Percentiles rank a stretch among this genome's conserved stretches.
phyloP scores from a whole-genome alignment of 768 basidiomycete species.

The Tricholomella constricta region DNA sequence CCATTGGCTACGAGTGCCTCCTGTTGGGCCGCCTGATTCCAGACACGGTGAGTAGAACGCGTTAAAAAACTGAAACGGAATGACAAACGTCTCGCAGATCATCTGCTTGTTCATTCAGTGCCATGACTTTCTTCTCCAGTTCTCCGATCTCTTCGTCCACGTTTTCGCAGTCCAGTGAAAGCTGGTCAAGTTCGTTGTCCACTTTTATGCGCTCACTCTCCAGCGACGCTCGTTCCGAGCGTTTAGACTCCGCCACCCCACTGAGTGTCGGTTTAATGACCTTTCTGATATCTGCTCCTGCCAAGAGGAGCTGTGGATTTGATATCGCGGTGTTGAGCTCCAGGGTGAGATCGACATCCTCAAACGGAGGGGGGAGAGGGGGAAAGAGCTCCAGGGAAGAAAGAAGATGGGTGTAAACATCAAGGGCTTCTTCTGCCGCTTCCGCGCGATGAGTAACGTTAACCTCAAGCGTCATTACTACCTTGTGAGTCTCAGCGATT shows the following conservation, averaged over 20 bases:
- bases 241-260: slow-evolving; percentile 68
- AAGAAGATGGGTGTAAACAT: slow-evolving; percentile 75
- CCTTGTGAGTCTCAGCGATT: slow-evolving; percentile 70
- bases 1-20: slow-evolving; percentile 67
- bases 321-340: slow-evolving; percentile 80
- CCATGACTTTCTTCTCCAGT: slow-evolving; percentile 71
- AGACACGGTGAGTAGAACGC: background rate
- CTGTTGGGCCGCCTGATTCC: slow-evolving; percentile 68
- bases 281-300: slow-evolving; percentile 70
- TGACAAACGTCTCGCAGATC: slow-evolving; percentile 74
- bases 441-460: slow-evolving; percentile 77
- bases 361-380: slow-evolving; percentile 68
- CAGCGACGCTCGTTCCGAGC: slow-evolving; percentile 65
- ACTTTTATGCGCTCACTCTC: slow-evolving; percentile 80
- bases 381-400: slow-evolving; percentile 78
- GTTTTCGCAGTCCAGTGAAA: slow-evolving; percentile 77
- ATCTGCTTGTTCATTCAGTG: slow-evolving; percentile 74
- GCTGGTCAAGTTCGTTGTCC: slow-evolving; percentile 81
- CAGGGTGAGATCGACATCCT: slow-evolving; percentile 74
- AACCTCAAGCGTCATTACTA: slow-evolving; percentile 81
- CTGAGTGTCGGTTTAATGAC: slow-evolving; percentile 78
- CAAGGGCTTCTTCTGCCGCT: slow-evolving; percentile 79
- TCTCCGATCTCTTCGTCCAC: slow-evolving; percentile 76
- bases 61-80: background rate
- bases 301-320: slow-evolving; percentile 66